Conservation (phyloP, 139 green algal genomes). For the Micractinium sp. region DNA sequence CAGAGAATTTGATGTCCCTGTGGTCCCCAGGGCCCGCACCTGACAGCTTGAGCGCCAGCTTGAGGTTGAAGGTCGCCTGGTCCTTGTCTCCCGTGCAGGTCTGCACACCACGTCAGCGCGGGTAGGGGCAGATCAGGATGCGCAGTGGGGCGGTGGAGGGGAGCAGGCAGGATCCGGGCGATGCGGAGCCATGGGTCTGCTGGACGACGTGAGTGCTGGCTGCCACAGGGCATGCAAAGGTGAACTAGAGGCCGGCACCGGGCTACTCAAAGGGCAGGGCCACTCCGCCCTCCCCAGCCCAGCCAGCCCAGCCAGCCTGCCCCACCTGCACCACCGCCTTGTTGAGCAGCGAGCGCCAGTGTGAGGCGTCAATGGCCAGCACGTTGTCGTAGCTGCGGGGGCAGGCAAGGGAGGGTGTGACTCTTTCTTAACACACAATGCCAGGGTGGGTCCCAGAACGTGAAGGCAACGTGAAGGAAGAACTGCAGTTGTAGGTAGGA, state of each 20-base stretch:
- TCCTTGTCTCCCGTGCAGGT: conserved; percentile 49
- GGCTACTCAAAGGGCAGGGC: neutral
- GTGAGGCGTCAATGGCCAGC: conserved; percentile 43
- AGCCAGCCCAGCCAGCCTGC: too few species aligned
- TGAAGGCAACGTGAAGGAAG: too few species aligned
- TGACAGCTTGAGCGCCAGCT: conserved; percentile 47
- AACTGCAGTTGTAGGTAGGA: too few species aligned
- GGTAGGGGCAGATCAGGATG: neutral
- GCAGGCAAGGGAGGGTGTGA: neutral
- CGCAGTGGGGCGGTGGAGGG: neutral
- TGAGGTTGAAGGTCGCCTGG: conserved; percentile 52
- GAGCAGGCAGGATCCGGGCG: neutral
- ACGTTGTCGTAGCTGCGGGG: conserved; percentile 60
- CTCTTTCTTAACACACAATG: too few species aligned
- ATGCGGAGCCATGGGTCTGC: too few species aligned
- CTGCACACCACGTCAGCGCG: neutral
- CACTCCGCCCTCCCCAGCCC: neutral
- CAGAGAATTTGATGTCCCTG: too few species aligned
- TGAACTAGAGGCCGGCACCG: neutral
- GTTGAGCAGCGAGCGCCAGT: conserved; percentile 75
- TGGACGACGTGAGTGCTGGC: too few species aligned
- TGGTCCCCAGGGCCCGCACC: conserved; percentile 31
- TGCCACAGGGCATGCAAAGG: neutral
- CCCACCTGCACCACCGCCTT: conserved; percentile 56
- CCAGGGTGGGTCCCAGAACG: too few species aligned